Evolutionary conservation across 306 rosid species (phyloP).

Genomic region (Dryas alaskensis): DNA sequence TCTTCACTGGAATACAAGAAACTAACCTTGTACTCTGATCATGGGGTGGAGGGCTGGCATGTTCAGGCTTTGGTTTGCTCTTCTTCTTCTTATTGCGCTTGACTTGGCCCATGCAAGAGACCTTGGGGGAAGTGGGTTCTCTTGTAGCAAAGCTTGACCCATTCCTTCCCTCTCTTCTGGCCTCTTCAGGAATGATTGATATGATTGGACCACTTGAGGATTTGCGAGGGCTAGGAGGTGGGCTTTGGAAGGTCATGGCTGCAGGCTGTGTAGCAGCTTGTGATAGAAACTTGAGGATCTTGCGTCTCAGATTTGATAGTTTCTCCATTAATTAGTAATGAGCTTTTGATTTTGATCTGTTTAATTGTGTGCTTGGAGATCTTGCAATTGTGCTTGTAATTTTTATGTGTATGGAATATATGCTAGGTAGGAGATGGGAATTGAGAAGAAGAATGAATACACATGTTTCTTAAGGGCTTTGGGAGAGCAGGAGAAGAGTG

Average conservation of each 20-base stretch:
- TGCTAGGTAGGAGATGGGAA: too few relatives aligned
- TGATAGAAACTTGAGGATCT: conserved; percentile 36
- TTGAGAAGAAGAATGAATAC: too few relatives aligned
- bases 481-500: background rate
- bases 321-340: conserved; percentile 37
- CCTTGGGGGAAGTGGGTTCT: conserved; percentile 60
- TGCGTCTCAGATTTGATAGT: conserved; percentile 21
- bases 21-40: background rate
- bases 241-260: conserved; percentile 27
- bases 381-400: background rate
- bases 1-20: conserved; percentile 6
- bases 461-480: background rate
- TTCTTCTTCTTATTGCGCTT: conserved; percentile 29
- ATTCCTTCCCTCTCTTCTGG: conserved; percentile 36
- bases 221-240: conserved; percentile 35
- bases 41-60: background rate
- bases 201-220: conserved; percentile 20
- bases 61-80: conserved; percentile 2
- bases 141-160: conserved; percentile 32
- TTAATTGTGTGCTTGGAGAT: background rate
- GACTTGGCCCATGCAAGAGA: conserved; percentile 66
- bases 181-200: conserved; percentile 50
- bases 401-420: too few relatives aligned
- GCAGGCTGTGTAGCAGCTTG: conserved; percentile 30
- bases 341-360: background rate